phyloP scores from a whole-genome alignment of 2,329 filamentous ascomycete genomes.

The Aspergillus thermomutatus region DNA sequence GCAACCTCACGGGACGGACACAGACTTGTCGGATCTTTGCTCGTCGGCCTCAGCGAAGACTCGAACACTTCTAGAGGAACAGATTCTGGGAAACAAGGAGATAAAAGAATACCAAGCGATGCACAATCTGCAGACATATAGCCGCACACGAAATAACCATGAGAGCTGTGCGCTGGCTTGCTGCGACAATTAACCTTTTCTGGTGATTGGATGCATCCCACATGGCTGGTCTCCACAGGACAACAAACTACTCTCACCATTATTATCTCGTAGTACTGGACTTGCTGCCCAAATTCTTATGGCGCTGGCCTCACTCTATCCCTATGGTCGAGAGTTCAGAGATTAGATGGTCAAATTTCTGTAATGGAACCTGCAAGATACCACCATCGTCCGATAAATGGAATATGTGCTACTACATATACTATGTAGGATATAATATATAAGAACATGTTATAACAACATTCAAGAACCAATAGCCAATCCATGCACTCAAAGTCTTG shows the following conservation, averaged over 20 bases:
- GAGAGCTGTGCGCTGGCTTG: neutral
- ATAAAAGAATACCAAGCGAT: neutral
- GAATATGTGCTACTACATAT: neutral
- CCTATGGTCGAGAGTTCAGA: too few species aligned
- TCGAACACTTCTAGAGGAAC: neutral
- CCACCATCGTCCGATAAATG: neutral
- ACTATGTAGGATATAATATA: neutral
- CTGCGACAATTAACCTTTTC: neutral
- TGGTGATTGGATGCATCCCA: neutral
- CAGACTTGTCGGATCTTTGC: neutral
- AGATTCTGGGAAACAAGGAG: neutral
- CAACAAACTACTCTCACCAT: neutral
- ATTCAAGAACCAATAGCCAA: neutral
- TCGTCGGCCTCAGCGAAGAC: neutral
- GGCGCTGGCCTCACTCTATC: neutral
- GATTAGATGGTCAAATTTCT: too few species aligned
- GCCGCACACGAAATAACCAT: neutral
- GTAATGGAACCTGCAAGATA: neutral
- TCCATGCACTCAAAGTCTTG: neutral
- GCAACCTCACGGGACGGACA: neutral
- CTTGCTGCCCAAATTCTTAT: neutral
- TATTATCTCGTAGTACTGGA: too few species aligned
- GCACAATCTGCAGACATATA: neutral
- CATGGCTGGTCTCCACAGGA: neutral
- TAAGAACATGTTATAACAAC: neutral